These are phyloP conservation scores for Astragalus membranaceus DNA, from an alignment of 306 rosid genomes.

Conservation along the genomic window DNA sequence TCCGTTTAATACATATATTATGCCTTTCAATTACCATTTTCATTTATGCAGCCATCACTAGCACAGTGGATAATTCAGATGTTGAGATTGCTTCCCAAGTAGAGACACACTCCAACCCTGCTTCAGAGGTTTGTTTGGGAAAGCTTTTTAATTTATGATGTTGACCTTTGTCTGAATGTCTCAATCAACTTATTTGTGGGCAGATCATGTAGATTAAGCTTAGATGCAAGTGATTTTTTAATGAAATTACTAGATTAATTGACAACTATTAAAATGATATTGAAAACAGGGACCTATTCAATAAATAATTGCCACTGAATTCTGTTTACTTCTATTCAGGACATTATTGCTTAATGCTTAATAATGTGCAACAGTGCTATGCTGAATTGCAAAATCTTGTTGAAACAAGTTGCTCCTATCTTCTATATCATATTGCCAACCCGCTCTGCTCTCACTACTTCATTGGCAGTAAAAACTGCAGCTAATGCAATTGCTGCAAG, in stretches of 20 bases:
- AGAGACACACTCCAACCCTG: conserved; percentile 39
- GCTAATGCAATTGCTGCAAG: too few relatives aligned
- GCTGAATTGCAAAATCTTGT: too few relatives aligned
- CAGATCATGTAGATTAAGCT: not conserved
- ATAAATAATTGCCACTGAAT: not conserved
- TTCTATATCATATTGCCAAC: too few relatives aligned
- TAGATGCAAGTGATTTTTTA: not conserved
- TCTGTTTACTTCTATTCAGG: not conserved
- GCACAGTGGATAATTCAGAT: conserved; percentile 40
- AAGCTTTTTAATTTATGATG: not conserved
- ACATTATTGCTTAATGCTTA: not conserved
- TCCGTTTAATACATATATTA: conserved; percentile 5
- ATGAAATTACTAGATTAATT: not conserved
- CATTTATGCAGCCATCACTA: conserved; percentile 42
- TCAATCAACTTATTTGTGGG: not conserved
- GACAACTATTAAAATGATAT: not conserved
- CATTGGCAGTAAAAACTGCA: too few relatives aligned
- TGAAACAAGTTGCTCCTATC: too few relatives aligned
- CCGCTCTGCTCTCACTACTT: too few relatives aligned
- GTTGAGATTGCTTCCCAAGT: conserved; percentile 43
- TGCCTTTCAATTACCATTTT: not conserved
- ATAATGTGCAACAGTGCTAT: too few relatives aligned
- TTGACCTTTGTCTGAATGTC: not conserved
- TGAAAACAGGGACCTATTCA: not conserved
- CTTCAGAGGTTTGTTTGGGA: conserved; percentile 56